Conservation (phyloP, 805 yeast species). For the Candida manassasensis region DNA sequence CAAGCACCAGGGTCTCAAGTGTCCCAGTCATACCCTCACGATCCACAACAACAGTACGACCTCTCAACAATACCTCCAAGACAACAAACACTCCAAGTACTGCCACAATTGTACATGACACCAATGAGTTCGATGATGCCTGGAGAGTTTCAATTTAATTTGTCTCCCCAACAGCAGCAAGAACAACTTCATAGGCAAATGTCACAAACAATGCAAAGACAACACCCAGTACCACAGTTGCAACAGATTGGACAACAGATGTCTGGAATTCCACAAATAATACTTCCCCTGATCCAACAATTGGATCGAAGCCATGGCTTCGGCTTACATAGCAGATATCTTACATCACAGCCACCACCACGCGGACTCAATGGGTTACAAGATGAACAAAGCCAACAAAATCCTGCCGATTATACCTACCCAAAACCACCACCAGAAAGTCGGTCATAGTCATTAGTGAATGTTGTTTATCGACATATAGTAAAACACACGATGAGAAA, state of each 20-base stretch:
- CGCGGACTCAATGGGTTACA: background rate
- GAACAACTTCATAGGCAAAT: constrained; percentile 5
- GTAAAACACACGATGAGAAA: too few relatives aligned
- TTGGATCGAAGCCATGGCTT: constrained; percentile 8
- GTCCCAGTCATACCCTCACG: background rate
- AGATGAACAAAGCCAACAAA: too few relatives aligned
- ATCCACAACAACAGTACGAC: background rate
- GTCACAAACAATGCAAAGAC: background rate
- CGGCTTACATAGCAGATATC: constrained; percentile 2
- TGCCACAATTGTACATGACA: background rate
- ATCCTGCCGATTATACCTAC: too few relatives aligned
- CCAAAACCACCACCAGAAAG: too few relatives aligned
- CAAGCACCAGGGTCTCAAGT: constrained; percentile 1
- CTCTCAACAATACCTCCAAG: background rate
- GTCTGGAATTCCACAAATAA: constrained; percentile 1
- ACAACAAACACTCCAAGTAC: background rate
- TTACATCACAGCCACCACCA: background rate
- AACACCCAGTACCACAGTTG: constrained; percentile 5
- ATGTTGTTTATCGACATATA: too few relatives aligned
- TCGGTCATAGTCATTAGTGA: too few relatives aligned
- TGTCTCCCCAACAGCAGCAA: constrained; percentile 1
- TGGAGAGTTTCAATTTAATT: background rate
- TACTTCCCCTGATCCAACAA: constrained; percentile 9
- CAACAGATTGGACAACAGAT: constrained; percentile 4
- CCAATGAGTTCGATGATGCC: background rate